These are phyloP conservation scores for Choiromyces venosus DNA, from an alignment of 495 filamentous ascomycete species.

Conservation along the genomic window DNA sequence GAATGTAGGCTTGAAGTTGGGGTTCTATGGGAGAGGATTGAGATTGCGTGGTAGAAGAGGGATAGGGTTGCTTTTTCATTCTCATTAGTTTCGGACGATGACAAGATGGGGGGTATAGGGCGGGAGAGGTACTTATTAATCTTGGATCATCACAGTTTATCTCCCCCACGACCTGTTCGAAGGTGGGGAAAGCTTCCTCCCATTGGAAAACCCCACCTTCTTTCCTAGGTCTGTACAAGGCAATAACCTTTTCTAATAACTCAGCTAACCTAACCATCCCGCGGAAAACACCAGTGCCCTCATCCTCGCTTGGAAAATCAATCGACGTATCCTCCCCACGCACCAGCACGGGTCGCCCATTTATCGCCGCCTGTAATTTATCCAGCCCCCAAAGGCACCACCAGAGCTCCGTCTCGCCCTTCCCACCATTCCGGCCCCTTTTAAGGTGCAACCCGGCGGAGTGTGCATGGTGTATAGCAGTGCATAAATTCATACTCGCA, in stretches of 20 bases:
- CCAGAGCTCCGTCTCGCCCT: conserved; percentile 29
- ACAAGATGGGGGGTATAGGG: background rate
- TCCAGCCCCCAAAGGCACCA: conserved; percentile 38
- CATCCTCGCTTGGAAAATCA: conserved; percentile 18
- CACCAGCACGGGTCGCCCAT: conserved; percentile 36
- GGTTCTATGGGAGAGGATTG: conserved; percentile 37
- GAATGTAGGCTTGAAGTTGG: conserved; percentile 20
- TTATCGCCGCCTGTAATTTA: conserved; percentile 36
- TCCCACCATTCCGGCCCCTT: conserved; percentile 14
- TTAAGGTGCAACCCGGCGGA: conserved; percentile 35
- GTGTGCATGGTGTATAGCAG: conserved; percentile 45
- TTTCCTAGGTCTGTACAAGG: conserved; percentile 31
- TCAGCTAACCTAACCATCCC: conserved; percentile 28
- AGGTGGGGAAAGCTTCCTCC: conserved; percentile 24
- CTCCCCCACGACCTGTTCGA: conserved; percentile 15
- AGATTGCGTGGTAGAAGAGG: conserved; percentile 38
- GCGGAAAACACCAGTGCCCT: conserved; percentile 23
- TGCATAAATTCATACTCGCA: conserved; percentile 48
- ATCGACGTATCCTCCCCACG: conserved; percentile 38
- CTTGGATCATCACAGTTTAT: background rate
- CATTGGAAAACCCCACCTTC: conserved; percentile 6
- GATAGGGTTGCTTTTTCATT: conserved; percentile 17
- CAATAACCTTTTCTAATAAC: conserved; percentile 31
- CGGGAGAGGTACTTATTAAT: background rate
- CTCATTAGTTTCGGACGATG: conserved; percentile 7